A percentile compares a stretch with the other conserved stretches of the same genome.
phyloP scores from a whole-genome alignment of 805 yeast species.

The Zygosaccharomyces kombuchaensis region DNA sequence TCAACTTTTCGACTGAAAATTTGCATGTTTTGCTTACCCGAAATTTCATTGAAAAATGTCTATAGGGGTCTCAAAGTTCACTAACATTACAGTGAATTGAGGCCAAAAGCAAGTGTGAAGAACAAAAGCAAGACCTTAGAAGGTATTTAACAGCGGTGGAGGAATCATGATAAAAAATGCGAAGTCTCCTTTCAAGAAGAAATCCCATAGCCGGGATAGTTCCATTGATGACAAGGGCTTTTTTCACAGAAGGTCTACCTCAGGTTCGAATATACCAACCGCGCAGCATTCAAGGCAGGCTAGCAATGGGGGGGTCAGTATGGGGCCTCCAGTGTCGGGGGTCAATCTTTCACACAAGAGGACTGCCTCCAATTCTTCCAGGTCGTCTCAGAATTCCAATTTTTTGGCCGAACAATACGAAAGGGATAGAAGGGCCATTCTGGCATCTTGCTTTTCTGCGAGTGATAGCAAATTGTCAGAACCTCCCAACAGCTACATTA shows the following conservation, averaged over 20 bases:
- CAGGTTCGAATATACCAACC: slow-evolving; percentile 15
- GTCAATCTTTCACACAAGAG: slow-evolving; percentile 27
- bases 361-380: slow-evolving; percentile 34
- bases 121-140: background rate
- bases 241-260: slow-evolving; percentile 22
- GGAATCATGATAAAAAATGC: slow-evolving; percentile 28
- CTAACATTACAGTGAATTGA: background rate
- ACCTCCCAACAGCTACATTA: slow-evolving; percentile 56
- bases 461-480: slow-evolving; percentile 39
- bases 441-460: slow-evolving; percentile 47
- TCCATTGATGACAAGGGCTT: slow-evolving; percentile 29
- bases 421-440: slow-evolving; percentile 46
- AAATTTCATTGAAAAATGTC: background rate
- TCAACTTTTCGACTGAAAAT: background rate
- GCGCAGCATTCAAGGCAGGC: slow-evolving; percentile 15
- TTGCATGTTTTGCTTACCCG: slow-evolving; percentile 2
- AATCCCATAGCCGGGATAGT: slow-evolving; percentile 32
- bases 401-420: slow-evolving; percentile 55
- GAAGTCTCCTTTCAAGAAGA: slow-evolving; percentile 36
- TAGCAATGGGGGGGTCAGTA: slow-evolving; percentile 16
- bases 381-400: slow-evolving; percentile 30
- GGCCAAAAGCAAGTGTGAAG: background rate
- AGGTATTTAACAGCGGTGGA: background rate
- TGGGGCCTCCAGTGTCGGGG: slow-evolving; percentile 28
- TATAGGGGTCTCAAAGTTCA: slow-evolving; percentile 5